Base-by-base conservation (phyloP, 2,329 filamentous ascomycete genomes). In the Cladosporium phlei region DNA sequence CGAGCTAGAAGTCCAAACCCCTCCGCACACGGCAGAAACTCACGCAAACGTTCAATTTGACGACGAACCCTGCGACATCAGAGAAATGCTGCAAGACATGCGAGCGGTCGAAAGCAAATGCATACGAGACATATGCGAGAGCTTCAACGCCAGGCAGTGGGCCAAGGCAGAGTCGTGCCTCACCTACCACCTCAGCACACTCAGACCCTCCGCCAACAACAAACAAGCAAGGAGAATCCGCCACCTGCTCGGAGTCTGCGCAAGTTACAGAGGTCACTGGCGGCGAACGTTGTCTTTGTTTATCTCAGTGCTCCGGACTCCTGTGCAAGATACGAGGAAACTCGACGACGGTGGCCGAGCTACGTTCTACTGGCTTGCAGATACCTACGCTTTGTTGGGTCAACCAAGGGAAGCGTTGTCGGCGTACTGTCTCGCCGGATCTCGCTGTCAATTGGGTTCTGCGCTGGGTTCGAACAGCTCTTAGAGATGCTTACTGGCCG, bases 291-390 rank as follows among this genome's bases (percentile, higher is more conserved):
- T 59, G 17, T 17, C 27, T 2, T 44, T 42, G 8, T 59, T 60
- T 38, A 33, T 56, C 16, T 46, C 48, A 2, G 54, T 55, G 7
- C 27, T 59, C 14, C 38, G 19, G 16, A 49, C 28, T 25, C 55
- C 55, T 8, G 48, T 59, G 2, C 20, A 24, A 11, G 44, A 51
- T 6, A 12, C 50, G 4, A 21, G 14, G 3, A 20, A 53, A 4
- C 45, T 59, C 6, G 57, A 60, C 34, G 48, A 39, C 14, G 58
- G 54, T 11, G 58, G 58, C 33, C 54, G 51, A 32, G 55, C 55
- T 22, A 55, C 58, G 8, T 53, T 57, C 7, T 58, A 57, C 37
- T 59, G 55, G 54, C 47, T 59, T 6, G 58, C 52, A 7, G 58
- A 60, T 29, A 28, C 50, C 9, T 60, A 56, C 24, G 37, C 52